A percentile compares a stretch with the other conserved stretches of the same genome.
Conservation (phyloP, 257 asterid genomes). For the Plantago major region DNA sequence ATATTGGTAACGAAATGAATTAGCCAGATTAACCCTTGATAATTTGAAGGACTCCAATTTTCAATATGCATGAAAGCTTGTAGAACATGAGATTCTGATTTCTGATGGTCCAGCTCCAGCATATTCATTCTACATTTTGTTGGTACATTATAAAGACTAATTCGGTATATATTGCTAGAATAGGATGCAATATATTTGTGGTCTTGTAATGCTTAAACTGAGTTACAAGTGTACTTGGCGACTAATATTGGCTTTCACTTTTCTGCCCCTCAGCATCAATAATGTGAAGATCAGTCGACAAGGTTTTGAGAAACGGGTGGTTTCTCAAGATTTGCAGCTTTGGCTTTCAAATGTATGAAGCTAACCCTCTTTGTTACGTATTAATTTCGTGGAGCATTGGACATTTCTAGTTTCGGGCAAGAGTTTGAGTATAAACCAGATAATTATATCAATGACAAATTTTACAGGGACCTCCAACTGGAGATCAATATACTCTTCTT, state of each 20-base stretch:
- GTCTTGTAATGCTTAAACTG: not conserved
- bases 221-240: not conserved
- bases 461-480: constrained; percentile 67
- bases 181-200: not conserved
- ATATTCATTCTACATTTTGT: too few relatives aligned
- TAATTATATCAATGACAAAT: too few relatives aligned
- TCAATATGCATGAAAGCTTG: too few relatives aligned
- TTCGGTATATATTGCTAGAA: too few relatives aligned
- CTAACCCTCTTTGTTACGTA: too few relatives aligned
- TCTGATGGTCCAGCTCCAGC: too few relatives aligned
- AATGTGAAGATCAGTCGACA: constrained; percentile 68
- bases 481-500: constrained; percentile 74
- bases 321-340: constrained; percentile 93
- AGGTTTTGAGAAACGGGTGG: constrained; percentile 94
- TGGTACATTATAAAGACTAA: too few relatives aligned
- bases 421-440: too few relatives aligned
- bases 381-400: not conserved
- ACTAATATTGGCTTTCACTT: not conserved
- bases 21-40: too few relatives aligned
- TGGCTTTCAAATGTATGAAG: constrained; percentile 87
- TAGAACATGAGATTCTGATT: too few relatives aligned
- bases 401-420: not conserved
- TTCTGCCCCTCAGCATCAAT: constrained; percentile 39
- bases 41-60: too few relatives aligned
- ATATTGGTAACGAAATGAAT: too few relatives aligned